Conservation (phyloP, 2,329 filamentous ascomycete genomes). For the Corniculantispora saksenae region DNA sequence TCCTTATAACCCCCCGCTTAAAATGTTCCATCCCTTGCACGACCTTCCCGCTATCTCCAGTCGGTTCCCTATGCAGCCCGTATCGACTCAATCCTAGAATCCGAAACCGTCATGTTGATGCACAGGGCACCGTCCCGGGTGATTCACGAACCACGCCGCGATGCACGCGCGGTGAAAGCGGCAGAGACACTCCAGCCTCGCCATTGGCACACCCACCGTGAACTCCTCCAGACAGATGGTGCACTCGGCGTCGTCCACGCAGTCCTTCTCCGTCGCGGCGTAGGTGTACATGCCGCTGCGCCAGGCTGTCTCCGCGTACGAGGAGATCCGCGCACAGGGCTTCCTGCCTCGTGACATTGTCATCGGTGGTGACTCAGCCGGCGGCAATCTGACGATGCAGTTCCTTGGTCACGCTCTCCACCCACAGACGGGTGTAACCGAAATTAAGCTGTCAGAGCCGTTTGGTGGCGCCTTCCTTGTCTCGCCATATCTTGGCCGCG, state of each 20-base stretch:
- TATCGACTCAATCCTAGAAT: conserved; percentile 34
- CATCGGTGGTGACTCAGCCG: conserved; percentile 37
- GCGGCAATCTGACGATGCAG: conserved; percentile 34
- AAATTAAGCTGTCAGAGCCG: conserved; percentile 26
- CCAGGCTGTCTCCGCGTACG: conserved; percentile 35
- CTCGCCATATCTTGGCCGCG: conserved; percentile 29
- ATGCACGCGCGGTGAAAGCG: conserved; percentile 65
- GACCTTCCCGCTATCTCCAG: background rate
- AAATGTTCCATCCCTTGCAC: background rate
- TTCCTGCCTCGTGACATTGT: conserved; percentile 33
- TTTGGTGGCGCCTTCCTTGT: conserved; percentile 33
- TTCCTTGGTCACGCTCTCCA: conserved; percentile 33
- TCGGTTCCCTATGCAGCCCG: background rate
- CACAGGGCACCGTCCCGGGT: conserved; percentile 64
- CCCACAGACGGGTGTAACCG: conserved; percentile 25
- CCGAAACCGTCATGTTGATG: conserved; percentile 65
- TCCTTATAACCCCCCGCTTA: background rate
- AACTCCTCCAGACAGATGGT: conserved; percentile 70
- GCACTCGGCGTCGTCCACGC: conserved; percentile 66
- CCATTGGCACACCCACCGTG: conserved; percentile 62
- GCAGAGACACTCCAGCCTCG: conserved; percentile 66
- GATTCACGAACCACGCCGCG: conserved; percentile 61
- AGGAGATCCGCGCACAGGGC: conserved; percentile 32
- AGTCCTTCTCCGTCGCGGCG: conserved; percentile 66
- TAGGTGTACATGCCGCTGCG: conserved; percentile 57